Conservation (phyloP, 1,284 basidiomycete genomes). For the Schizopora paradoxa region DNA sequence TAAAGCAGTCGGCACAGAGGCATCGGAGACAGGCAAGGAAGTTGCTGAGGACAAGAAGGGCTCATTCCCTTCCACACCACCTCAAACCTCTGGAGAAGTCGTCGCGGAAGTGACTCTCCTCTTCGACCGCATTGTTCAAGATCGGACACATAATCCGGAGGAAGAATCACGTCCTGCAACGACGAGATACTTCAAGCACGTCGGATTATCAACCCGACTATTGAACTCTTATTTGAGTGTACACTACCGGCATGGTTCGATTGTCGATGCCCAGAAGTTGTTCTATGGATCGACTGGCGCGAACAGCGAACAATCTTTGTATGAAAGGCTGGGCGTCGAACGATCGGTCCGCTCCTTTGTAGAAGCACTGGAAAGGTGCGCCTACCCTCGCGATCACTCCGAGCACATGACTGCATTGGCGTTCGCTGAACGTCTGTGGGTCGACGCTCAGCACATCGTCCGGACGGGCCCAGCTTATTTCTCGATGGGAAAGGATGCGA, state of each 20-base stretch:
- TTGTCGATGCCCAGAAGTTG: slow-evolving; percentile 42
- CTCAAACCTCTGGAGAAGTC: slow-evolving; percentile 72
- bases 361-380: slow-evolving; percentile 66
- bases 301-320: slow-evolving; percentile 44
- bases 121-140: slow-evolving; percentile 64
- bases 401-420: slow-evolving; percentile 42
- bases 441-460: slow-evolving; percentile 29
- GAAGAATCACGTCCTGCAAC: slow-evolving; percentile 21
- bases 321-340: slow-evolving; percentile 35
- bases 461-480: too few species aligned
- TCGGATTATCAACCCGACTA: slow-evolving; percentile 57
- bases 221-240: slow-evolving; percentile 83
- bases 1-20: slow-evolving; percentile 6
- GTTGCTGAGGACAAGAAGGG: slow-evolving; percentile 14
- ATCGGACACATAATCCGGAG: slow-evolving; percentile 27
- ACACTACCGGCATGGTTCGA: slow-evolving; percentile 56
- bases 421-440: slow-evolving; percentile 58
- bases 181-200: slow-evolving; percentile 48
- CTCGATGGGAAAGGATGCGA: too few species aligned
- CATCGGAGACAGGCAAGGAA: slow-evolving; percentile 21
- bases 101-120: slow-evolving; percentile 67
- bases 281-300: too few species aligned
- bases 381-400: slow-evolving; percentile 34
- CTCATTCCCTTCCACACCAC: slow-evolving; percentile 56
- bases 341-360: slow-evolving; percentile 56